phyloP scores from a whole-genome alignment of 257 asterid species.

The Solanum sitiens region DNA sequence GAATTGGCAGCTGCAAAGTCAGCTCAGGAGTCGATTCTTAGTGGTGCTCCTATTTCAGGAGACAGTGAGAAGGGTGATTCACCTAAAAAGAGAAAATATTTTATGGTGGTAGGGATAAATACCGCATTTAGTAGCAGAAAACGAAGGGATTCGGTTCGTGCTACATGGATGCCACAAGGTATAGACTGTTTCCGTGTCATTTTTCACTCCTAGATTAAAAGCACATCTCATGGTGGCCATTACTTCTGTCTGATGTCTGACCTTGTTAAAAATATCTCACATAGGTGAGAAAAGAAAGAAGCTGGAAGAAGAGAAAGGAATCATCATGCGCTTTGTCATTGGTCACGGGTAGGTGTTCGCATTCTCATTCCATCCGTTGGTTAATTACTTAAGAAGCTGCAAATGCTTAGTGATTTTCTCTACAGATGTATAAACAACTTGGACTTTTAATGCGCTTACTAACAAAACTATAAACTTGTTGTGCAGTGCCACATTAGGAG shows the following conservation, averaged over 20 bases:
- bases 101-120: slow-evolving; percentile 74
- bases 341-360: slow-evolving; percentile 57
- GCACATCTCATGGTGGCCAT: not conserved
- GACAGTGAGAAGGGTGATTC: slow-evolving; percentile 22
- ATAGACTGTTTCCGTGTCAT: not conserved
- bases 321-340: slow-evolving; percentile 70
- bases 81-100: slow-evolving; percentile 36
- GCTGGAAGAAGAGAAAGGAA: slow-evolving; percentile 72
- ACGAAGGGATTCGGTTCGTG: slow-evolving; percentile 82
- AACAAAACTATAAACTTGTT: not conserved
- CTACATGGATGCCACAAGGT: slow-evolving; percentile 99
- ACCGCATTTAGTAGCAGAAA: slow-evolving; percentile 94
- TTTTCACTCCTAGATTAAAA: not conserved
- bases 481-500: slow-evolving; percentile 74
- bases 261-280: not conserved
- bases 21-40: slow-evolving; percentile 59
- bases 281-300: slow-evolving; percentile 56
- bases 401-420: not conserved
- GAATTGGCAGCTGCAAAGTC: slow-evolving; percentile 81
- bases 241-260: not conserved
- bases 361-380: not conserved
- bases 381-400: not conserved
- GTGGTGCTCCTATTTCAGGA: slow-evolving; percentile 62
- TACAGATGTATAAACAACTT: not conserved
- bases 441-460: not conserved